Evolutionary conservation across 2,329 filamentous ascomycete genomes (phyloP), one percentile per base, ranked within the genome.

Genomic region (Penicillium sp.): DNA sequence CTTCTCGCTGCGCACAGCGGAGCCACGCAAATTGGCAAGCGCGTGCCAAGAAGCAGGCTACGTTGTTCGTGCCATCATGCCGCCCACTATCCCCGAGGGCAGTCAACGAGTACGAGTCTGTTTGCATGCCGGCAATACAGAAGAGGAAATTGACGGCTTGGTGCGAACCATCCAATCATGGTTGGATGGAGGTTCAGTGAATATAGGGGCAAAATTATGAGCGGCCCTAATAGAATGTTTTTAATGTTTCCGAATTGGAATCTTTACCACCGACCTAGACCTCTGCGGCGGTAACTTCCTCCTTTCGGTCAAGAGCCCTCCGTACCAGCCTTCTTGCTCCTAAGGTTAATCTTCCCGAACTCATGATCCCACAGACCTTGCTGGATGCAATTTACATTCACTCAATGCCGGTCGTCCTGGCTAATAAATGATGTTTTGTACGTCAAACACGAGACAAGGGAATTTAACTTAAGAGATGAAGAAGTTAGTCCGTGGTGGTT

Each of bases 71-170:
- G 82, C 88, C 0, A 89, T 91, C 15, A 86, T 90, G 59, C 81
- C 87, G 1, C 89, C 89, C 0, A 91, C 88, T 0, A 88, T 91
- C 1, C 86, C 88, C 0, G 73, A 70, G 1, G 88, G 88, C 0
- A 84, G 78, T 5, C 86, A 90, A 69, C 78, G 89, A 11, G 84
- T 91, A 0, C 77, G 89, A 8, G 78, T 91, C 0, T 90, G 88
- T 71, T 71, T 91, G 2, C 89, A 91, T 73, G 86, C 88, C 0
- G 85, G 83, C 0, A 91, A 91, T 62, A 87, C 84, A 0, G 60
- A 76, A 6, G 75, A 78, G 4, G 80, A 91, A 59, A 78, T 90
- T 0, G 79, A 87, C 5, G 79, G 76, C 0, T 70, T 90, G 22
- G 77, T 84, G 0, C 69, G 62, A 7, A 77, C 75, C 0, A 80